Evolutionary conservation across 2,329 filamentous ascomycete genomes (phyloP).

Genomic region (Talaromyces pinophilus): DNA sequence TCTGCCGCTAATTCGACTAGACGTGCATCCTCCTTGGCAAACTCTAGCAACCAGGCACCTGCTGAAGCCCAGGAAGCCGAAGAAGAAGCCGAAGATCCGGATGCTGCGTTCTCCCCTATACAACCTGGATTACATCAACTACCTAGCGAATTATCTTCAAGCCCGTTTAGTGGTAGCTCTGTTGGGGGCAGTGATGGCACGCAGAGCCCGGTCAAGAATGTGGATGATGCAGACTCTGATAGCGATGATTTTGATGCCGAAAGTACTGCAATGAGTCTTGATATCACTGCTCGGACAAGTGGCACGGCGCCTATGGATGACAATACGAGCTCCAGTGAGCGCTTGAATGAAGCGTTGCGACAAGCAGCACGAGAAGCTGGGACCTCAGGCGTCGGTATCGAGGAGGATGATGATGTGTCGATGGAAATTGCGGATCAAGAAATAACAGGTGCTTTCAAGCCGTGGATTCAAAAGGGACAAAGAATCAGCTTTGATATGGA

Average conservation of each 20-base stretch:
- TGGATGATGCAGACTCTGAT: constrained; percentile 51
- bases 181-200: constrained; percentile 46
- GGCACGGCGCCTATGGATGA: constrained; percentile 61
- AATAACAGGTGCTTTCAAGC: constrained; percentile 52
- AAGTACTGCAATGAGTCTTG: constrained; percentile 79
- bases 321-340: constrained; percentile 67
- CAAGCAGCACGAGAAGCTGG: constrained; percentile 75
- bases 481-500: constrained; percentile 46
- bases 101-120: constrained; percentile 61
- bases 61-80: constrained; percentile 51
- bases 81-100: constrained; percentile 61
- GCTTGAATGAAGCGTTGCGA: constrained; percentile 74
- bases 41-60: constrained; percentile 32
- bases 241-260: constrained; percentile 58
- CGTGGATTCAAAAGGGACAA: constrained; percentile 50
- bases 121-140: constrained; percentile 67
- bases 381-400: constrained; percentile 65
- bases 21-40: constrained; percentile 64
- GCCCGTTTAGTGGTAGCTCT: constrained; percentile 68
- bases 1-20: constrained; percentile 73
- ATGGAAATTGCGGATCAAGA: constrained; percentile 74
- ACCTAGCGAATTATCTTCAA: constrained; percentile 71
- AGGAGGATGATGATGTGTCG: constrained; percentile 68
- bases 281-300: constrained; percentile 69
- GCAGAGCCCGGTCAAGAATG: constrained; percentile 43